Percentiles rank a stretch among this genome's conserved stretches.
Conservation (phyloP, 352 stramenopile species). For the Globisporangium carolinianum region DNA sequence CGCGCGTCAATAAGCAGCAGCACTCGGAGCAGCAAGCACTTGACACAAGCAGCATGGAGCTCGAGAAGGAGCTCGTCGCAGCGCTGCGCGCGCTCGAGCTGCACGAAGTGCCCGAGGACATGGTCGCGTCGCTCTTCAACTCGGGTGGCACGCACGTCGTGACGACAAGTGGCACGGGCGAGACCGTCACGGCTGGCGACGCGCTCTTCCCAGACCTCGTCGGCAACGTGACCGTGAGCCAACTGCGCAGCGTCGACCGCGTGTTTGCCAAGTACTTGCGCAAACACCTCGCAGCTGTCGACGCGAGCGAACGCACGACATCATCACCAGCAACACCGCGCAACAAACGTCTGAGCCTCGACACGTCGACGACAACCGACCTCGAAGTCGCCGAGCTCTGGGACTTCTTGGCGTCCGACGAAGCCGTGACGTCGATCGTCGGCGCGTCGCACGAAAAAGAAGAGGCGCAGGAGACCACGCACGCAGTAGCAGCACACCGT, state of each 20-base stretch:
- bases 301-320: slow-evolving; percentile 1
- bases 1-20: background rate
- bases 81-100: slow-evolving; percentile 57
- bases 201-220: slow-evolving; percentile 20
- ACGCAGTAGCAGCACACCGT: slow-evolving; percentile 42
- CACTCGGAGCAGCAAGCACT: background rate
- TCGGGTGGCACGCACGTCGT: slow-evolving; percentile 54
- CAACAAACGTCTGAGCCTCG: slow-evolving; percentile 4
- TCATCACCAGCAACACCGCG: background rate
- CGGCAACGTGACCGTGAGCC: slow-evolving; percentile 29
- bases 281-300: slow-evolving; percentile 18
- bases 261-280: slow-evolving; percentile 51
- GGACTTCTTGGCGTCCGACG: slow-evolving; percentile 51
- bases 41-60: slow-evolving; percentile 13
- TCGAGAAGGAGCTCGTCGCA: slow-evolving; percentile 56
- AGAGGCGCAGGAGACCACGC: slow-evolving; percentile 23
- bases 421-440: slow-evolving; percentile 29
- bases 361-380: slow-evolving; percentile 5
- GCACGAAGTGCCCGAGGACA: slow-evolving; percentile 32
- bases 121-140: slow-evolving; percentile 56
- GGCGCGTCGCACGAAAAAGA: background rate
- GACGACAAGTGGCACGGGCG: slow-evolving; percentile 9
- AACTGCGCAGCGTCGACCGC: slow-evolving; percentile 41
- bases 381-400: slow-evolving; percentile 30
- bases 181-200: slow-evolving; percentile 16